A percentile compares a stretch with the other conserved stretches of the same genome.
These are phyloP conservation scores for Osmanthus fragrans DNA, from an alignment of 257 asterid genomes.

Conservation along the genomic window DNA sequence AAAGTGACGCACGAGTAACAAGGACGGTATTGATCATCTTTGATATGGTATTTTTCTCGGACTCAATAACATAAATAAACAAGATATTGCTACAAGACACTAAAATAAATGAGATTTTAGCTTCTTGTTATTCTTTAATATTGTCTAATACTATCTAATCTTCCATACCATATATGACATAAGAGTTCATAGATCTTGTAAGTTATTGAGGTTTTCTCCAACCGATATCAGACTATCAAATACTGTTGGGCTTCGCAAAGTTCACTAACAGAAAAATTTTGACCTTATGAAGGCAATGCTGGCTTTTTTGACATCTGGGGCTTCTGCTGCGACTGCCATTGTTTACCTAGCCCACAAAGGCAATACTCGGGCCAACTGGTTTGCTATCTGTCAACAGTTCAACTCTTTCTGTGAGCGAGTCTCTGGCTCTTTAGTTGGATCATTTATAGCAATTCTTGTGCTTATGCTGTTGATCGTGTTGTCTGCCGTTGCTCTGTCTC, in stretches of 20 bases:
- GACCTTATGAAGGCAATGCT: slow-evolving; percentile 47
- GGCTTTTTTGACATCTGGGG: slow-evolving; percentile 62
- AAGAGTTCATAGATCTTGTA: background rate
- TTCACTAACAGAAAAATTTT: slow-evolving; percentile 5
- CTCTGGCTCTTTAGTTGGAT: slow-evolving; percentile 77
- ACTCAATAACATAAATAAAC: background rate
- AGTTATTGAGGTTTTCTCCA: background rate
- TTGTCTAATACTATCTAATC: background rate
- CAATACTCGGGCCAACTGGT: slow-evolving; percentile 50
- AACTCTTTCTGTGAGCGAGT: slow-evolving; percentile 66
- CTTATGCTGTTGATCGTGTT: slow-evolving; percentile 51
- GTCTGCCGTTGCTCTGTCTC: slow-evolving; percentile 60
- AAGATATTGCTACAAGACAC: background rate
- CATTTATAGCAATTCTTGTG: slow-evolving; percentile 58
- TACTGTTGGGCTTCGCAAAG: background rate
- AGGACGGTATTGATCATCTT: slow-evolving; percentile 56
- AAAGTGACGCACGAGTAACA: slow-evolving; percentile 47
- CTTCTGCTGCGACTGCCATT: slow-evolving; percentile 78
- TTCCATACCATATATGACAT: background rate
- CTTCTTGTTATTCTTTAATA: no score
- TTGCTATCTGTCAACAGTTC: slow-evolving; percentile 56
- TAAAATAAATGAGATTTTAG: no score
- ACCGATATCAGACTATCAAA: background rate
- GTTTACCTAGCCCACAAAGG: slow-evolving; percentile 71
- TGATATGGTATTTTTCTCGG: slow-evolving; percentile 46